phyloP scores from a whole-genome alignment of 257 asterid species.

The Avicennia marina region DNA sequence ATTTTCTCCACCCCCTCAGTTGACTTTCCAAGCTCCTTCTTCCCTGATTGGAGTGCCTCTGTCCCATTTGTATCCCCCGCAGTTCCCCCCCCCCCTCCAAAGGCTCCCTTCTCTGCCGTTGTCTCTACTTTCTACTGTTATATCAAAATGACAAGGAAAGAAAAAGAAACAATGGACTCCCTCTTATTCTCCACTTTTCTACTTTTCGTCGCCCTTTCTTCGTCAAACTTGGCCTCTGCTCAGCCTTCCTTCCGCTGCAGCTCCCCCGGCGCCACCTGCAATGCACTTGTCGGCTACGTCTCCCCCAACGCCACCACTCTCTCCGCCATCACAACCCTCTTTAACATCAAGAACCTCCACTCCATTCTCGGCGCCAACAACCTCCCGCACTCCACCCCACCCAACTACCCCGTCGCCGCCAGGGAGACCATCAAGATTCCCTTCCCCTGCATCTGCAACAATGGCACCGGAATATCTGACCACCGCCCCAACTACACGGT shows the following conservation, averaged over 20 bases:
- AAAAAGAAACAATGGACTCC: too few relatives aligned
- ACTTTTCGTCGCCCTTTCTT: conserved; percentile 11
- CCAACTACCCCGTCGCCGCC: conserved; percentile 25
- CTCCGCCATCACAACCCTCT: conserved; percentile 40
- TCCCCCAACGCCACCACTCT: conserved; percentile 65
- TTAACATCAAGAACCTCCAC: conserved; percentile 39
- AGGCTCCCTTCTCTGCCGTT: too few relatives aligned
- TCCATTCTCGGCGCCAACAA: conserved; percentile 68
- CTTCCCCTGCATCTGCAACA: conserved; percentile 57
- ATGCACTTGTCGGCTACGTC: conserved; percentile 47
- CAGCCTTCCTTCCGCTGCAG: conserved; percentile 45
- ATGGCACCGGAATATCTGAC: conserved; percentile 55
- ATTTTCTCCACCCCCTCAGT: too few relatives aligned
- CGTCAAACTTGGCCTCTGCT: conserved; percentile 11
- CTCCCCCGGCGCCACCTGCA: conserved; percentile 36
- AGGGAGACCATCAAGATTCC: conserved; percentile 40
- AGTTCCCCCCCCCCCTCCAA: too few relatives aligned
- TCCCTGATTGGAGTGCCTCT: too few relatives aligned
- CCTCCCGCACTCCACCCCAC: conserved; percentile 34
- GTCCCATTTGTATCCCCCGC: too few relatives aligned
- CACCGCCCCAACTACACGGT: conserved; percentile 55
- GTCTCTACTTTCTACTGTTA: too few relatives aligned
- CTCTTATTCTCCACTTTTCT: neutral
- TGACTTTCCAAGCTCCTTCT: too few relatives aligned
- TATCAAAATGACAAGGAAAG: too few relatives aligned